These are phyloP conservation scores for Trapa bicornis DNA, from an alignment of 345 rosid species.

Conservation along the genomic window DNA sequence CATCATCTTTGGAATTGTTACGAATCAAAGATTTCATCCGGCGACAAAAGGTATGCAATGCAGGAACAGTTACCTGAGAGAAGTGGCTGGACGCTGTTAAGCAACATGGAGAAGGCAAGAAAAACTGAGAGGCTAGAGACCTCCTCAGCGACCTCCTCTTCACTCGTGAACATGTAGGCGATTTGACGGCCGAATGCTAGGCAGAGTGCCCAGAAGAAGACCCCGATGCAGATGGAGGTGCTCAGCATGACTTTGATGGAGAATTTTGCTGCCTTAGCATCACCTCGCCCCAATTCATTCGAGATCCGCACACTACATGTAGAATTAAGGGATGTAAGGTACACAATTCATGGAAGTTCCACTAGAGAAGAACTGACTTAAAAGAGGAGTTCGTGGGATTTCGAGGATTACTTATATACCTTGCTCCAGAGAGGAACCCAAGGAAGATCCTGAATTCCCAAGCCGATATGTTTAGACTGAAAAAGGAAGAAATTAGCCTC, in stretches of 20 bases:
- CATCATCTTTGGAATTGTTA: neutral
- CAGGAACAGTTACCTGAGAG: conserved; percentile 15
- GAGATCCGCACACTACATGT: conserved; percentile 32
- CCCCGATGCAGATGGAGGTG: conserved; percentile 16
- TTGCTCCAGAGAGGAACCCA: conserved; percentile 21
- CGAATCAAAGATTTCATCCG: neutral
- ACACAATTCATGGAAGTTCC: neutral
- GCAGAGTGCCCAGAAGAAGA: conserved; percentile 23
- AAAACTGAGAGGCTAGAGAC: conserved; percentile 24
- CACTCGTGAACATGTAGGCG: conserved; percentile 18
- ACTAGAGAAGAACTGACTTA: neutral
- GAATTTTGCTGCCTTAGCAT: conserved; percentile 25
- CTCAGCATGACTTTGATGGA: conserved; percentile 17
- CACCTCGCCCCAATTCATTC: conserved; percentile 37
- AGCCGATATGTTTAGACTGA: conserved; percentile 26
- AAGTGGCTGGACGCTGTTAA: conserved; percentile 29
- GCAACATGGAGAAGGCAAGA: conserved; percentile 26
- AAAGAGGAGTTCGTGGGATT: neutral
- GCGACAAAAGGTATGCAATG: neutral
- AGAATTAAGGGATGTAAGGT: neutral
- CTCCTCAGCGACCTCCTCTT: conserved; percentile 17
- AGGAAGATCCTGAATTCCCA: conserved; percentile 30
- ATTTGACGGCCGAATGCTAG: conserved; percentile 17
- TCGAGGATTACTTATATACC: conserved; percentile 9
- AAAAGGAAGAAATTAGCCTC: neutral